Conservation (phyloP, 305 asterid species). For the Solanum aculeatissimum region DNA sequence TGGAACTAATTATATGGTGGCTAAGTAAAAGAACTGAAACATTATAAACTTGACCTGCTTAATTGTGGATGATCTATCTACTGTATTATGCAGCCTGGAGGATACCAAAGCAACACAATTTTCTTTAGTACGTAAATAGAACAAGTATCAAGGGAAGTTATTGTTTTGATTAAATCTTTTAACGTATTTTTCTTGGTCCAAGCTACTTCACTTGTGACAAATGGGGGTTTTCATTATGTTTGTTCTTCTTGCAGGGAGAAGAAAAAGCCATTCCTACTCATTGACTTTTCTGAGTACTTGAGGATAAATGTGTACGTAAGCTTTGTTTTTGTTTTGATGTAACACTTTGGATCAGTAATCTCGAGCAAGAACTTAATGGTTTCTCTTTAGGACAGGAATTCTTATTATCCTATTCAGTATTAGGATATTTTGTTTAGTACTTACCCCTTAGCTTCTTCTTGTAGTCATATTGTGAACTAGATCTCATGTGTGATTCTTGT, state of each 20-base stretch:
- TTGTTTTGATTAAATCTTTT: background rate
- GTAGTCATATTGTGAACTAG: slow-evolving; percentile 20
- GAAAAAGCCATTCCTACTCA: slow-evolving; percentile 67
- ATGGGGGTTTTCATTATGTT: slow-evolving; percentile 5
- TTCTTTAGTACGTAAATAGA: background rate
- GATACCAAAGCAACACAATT: background rate
- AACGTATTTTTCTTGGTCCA: background rate
- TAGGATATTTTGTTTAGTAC: background rate
- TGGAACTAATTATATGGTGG: background rate
- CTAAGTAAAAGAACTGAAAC: background rate
- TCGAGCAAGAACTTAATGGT: background rate
- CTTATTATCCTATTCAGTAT: background rate
- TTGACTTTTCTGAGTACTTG: slow-evolving; percentile 67
- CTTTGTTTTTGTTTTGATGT: background rate
- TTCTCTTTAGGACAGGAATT: background rate
- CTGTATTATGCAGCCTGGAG: background rate
- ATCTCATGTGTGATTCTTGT: background rate
- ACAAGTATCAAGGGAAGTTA: background rate
- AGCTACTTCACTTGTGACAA: background rate
- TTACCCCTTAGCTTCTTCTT: background rate
- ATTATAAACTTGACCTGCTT: background rate
- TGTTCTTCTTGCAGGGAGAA: slow-evolving; percentile 39
- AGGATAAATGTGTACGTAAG: slow-evolving; percentile 57
- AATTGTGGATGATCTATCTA: background rate
- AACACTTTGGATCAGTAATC: background rate